phyloP scores from a whole-genome alignment of 2,329 filamentous ascomycete genomes.

The Pseudogymnoascus sp. region DNA sequence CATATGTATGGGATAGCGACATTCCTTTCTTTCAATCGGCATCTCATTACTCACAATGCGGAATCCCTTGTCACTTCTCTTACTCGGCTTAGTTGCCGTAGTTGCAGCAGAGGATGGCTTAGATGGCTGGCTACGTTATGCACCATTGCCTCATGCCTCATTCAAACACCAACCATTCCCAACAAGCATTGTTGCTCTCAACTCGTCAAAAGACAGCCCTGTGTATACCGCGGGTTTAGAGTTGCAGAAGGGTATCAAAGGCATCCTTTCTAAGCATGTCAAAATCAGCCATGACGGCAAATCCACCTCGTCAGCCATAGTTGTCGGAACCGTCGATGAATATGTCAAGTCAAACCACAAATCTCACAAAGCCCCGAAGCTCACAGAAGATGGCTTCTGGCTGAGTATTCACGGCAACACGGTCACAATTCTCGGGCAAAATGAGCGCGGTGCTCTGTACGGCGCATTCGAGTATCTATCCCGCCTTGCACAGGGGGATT shows the following conservation, averaged over 20 bases:
- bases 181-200: slow-evolving; percentile 43
- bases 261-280: slow-evolving; percentile 46
- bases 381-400: slow-evolving; percentile 53
- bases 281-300: slow-evolving; percentile 26
- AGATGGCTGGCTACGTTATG: slow-evolving; percentile 57
- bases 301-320: slow-evolving; percentile 30
- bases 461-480: slow-evolving; percentile 62
- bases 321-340: slow-evolving; percentile 41
- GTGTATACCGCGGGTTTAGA: slow-evolving; percentile 52
- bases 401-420: slow-evolving; percentile 39
- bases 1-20: not conserved
- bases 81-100: slow-evolving; percentile 23
- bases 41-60: not conserved
- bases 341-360: slow-evolving; percentile 31
- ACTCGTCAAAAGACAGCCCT: slow-evolving; percentile 44
- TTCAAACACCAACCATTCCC: slow-evolving; percentile 34
- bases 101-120: slow-evolving; percentile 48
- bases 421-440: slow-evolving; percentile 53
- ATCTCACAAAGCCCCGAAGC: slow-evolving; percentile 24
- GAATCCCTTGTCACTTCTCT: not conserved
- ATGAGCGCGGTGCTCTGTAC: slow-evolving; percentile 59
- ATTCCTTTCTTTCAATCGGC: not conserved
- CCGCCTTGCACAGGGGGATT: slow-evolving; percentile 51
- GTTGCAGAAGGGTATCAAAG: slow-evolving; percentile 46
- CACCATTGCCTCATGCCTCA: slow-evolving; percentile 38